Base-by-base conservation (phyloP, 495 filamentous ascomycete genomes). In the Neurospora sp. region DNA sequence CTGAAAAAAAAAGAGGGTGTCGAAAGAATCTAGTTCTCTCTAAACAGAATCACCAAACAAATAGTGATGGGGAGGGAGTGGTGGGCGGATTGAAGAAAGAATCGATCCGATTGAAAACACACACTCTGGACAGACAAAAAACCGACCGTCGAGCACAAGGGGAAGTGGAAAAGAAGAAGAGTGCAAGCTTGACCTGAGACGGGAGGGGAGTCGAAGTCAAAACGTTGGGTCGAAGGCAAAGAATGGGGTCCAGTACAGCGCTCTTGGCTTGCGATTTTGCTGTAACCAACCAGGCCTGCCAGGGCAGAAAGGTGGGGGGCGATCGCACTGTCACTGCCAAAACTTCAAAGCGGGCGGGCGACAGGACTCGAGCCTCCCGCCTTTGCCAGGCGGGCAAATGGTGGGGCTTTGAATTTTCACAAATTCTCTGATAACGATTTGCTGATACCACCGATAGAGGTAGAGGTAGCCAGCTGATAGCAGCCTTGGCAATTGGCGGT, bases 371-470 rank as follows among this genome's bases (percentile, higher is more conserved):
- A 70, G 69, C 39, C 73, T 61, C 22, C 48, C 12, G 8, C 48
- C 22, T 59, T 16, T 59, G 48, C 53, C 22, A 61, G 53, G 12
- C 48, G 48, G 48, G 48, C 48, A 61, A 61, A 31, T 79, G 76
- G 78, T 79, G 79, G 79, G 79, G 79, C 79, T 75, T 73, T 45
- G 74, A 72, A 75, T 79, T 75, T 78, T 76, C 27, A 73, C 79
- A 79, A 80, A 79, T 77, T 79, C 53, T 79, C 72, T 75, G 78
- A 80, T 80, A 81, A 81, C 53, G 53, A 31, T 18, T 61, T 61
- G 53, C 53, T 61, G 53, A 61, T 61, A 61, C 53, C 12, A 22
- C 53, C 22, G 22, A 16, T 16, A 31, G 27, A 31, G 27, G 27
- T 31, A 31, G 27, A 31, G 27, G 27, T 31, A 61, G 53, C 53